Conservation (phyloP, 1,284 basidiomycete genomes). For the Cystobasidium pallidum region DNA sequence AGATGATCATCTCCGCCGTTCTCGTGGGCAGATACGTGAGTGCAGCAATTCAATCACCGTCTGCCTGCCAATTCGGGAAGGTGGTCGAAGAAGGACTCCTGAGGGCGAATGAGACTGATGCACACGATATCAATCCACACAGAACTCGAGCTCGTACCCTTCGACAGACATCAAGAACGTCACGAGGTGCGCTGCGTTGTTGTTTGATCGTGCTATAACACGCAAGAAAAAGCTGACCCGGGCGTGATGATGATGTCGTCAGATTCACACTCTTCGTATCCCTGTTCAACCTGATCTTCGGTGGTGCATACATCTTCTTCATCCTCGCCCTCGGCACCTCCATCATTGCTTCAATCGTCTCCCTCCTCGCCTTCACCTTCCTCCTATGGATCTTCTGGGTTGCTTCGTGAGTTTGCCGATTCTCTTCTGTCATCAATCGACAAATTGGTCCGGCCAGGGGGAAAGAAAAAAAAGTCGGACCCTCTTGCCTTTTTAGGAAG, state of each 20-base stretch:
- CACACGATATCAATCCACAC: no score
- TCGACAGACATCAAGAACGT: slow-evolving; percentile 40
- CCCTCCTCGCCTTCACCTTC: slow-evolving; percentile 38
- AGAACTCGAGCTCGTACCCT: slow-evolving; percentile 39
- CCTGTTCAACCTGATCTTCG: slow-evolving; percentile 26
- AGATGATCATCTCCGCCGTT: slow-evolving; percentile 50
- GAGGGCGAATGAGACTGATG: no score
- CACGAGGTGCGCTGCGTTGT: slow-evolving; percentile 5
- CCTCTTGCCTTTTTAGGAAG: slow-evolving; percentile 3
- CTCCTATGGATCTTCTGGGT: slow-evolving; percentile 44
- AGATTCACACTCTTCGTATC: slow-evolving; percentile 45
- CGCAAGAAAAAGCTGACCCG: neutral
- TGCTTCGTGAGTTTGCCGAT: slow-evolving; percentile 29
- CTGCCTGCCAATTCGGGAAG: slow-evolving; percentile 25
- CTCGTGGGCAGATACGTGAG: slow-evolving; percentile 45
- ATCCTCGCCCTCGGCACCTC: slow-evolving; percentile 26
- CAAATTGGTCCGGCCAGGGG: neutral
- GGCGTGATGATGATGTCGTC: neutral
- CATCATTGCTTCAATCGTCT: slow-evolving; percentile 39
- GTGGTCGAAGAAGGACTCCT: neutral
- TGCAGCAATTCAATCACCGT: neutral
- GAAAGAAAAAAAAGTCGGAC: no score
- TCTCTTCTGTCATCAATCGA: neutral
- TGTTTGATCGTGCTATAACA: neutral
- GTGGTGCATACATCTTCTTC: slow-evolving; percentile 38